Percentiles rank a stretch among this genome's conserved stretches.
phyloP scores from a whole-genome alignment of 441 rosid genomes.

The Biscutella laevigata region DNA sequence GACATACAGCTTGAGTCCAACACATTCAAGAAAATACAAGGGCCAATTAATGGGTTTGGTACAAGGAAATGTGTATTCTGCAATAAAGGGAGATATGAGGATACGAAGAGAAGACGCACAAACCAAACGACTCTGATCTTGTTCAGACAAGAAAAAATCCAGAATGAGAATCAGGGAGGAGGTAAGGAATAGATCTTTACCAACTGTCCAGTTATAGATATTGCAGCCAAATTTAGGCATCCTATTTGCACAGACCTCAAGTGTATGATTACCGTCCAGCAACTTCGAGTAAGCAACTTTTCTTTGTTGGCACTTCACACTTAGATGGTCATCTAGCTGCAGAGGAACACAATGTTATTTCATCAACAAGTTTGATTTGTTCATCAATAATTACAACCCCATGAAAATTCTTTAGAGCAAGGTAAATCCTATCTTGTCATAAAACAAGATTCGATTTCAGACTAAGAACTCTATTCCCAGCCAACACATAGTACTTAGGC shows the following conservation, averaged over 20 bases:
- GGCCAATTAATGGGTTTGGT: background rate
- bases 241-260: conserved; percentile 58
- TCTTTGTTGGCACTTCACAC: conserved; percentile 47
- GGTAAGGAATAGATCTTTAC: conserved; percentile 40
- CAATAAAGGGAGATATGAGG: background rate
- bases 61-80: background rate
- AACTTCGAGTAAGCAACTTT: conserved; percentile 42
- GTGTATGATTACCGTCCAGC: conserved; percentile 67
- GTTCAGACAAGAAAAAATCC: background rate
- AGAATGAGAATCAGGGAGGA: conserved; percentile 13
- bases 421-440: background rate
- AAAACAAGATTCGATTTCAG: background rate
- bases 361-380: conserved; percentile 1
- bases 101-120: background rate
- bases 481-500: background rate
- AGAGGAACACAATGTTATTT: conserved; percentile 2
- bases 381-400: no score
- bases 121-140: background rate
- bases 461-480: background rate
- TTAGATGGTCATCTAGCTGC: conserved; percentile 63
- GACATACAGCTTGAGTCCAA: background rate
- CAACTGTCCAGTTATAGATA: conserved; percentile 68
- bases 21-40: background rate
- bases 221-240: conserved; percentile 47
- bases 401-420: background rate